Conservation (phyloP, 2,329 filamentous ascomycete species). For the Epichloe festucae region DNA sequence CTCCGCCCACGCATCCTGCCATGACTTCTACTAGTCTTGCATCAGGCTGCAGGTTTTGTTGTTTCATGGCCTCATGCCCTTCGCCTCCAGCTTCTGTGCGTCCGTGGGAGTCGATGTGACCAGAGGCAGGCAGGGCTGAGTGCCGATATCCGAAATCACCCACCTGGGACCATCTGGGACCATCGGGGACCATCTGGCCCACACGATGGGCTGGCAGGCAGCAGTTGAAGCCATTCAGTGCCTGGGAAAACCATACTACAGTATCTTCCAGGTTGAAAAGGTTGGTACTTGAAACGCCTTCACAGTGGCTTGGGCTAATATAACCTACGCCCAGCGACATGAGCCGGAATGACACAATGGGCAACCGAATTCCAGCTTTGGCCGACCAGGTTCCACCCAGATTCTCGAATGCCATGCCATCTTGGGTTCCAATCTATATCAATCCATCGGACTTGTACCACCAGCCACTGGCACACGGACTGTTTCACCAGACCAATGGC, state of each 20-base stretch:
- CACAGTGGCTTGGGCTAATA: neutral
- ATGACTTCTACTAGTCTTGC: neutral
- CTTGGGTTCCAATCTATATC: neutral
- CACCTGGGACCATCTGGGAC: neutral
- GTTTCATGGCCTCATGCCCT: neutral
- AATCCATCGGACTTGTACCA: neutral
- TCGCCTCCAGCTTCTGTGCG: neutral
- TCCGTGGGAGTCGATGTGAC: neutral
- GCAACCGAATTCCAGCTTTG: neutral
- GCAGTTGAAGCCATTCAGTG: too few relatives aligned
- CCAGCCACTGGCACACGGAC: neutral
- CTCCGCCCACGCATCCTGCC: neutral
- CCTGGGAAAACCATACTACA: too few relatives aligned
- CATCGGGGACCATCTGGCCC: neutral
- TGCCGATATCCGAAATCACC: neutral
- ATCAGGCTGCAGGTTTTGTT: too few relatives aligned
- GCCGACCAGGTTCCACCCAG: neutral
- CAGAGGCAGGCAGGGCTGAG: neutral
- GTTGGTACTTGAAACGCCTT: neutral
- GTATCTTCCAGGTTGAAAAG: neutral
- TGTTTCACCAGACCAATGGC: constrained; percentile 2
- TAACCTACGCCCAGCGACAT: neutral
- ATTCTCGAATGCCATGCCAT: neutral
- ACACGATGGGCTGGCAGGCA: neutral
- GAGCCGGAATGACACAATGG: neutral